Percentiles rank a stretch among this genome's conserved stretches.
Evolutionary conservation across 2,329 filamentous ascomycete genomes (phyloP).

Genomic region (Annulohypoxylon truncatum): DNA sequence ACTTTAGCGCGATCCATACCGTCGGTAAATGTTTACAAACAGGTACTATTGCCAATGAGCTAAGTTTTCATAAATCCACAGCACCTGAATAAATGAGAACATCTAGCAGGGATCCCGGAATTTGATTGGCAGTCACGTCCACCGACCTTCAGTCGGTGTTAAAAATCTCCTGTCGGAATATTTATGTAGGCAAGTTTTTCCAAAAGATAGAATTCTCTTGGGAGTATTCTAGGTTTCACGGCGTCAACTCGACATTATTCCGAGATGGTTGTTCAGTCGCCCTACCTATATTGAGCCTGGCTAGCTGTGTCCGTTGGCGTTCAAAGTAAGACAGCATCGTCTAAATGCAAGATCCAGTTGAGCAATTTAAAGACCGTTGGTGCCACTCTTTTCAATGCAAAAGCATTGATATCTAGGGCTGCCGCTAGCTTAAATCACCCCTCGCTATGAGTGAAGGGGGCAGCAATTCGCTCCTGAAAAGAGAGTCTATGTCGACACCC

Average conservation of each 20-base stretch:
- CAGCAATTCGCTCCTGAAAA: not conserved
- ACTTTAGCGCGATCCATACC: slow-evolving; percentile 17
- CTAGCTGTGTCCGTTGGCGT: not conserved
- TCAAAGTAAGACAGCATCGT: slow-evolving; percentile 4
- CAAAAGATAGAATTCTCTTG: not conserved
- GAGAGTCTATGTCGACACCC: not conserved
- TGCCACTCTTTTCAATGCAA: not conserved
- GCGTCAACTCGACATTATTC: not conserved
- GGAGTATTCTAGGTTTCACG: not conserved
- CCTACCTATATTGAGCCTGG: not conserved
- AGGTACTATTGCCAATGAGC: not conserved
- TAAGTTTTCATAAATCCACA: not conserved
- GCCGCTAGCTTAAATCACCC: not conserved
- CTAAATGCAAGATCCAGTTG: slow-evolving; percentile 13
- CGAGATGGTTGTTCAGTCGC: not conserved
- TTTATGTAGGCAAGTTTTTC: not conserved
- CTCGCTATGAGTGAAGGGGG: not conserved
- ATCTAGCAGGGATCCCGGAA: not conserved
- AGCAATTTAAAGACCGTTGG: not conserved
- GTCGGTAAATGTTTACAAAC: slow-evolving; percentile 13
- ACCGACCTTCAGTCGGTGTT: not conserved
- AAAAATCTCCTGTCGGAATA: not conserved
- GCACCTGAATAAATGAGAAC: not conserved
- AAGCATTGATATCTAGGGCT: not conserved
- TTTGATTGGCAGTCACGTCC: not conserved